Evolutionary conservation across 2,329 filamentous ascomycete genomes (phyloP).

Genomic region (Pseudonectria buxi): DNA sequence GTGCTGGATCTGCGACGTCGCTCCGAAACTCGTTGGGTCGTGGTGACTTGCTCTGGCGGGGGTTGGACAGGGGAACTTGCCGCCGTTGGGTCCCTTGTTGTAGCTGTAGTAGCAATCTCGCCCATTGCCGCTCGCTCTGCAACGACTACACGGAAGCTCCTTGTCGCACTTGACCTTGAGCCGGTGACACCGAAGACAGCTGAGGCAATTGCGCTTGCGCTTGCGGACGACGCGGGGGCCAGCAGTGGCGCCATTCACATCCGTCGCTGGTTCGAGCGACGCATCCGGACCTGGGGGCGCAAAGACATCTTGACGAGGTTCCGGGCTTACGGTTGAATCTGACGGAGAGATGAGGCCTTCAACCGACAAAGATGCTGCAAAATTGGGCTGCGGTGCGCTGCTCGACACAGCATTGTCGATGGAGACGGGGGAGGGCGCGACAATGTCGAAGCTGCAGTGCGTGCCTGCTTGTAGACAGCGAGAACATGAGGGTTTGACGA

Average conservation of each 20-base stretch:
- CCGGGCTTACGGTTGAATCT: constrained; percentile 23
- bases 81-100: constrained; percentile 30
- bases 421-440: constrained; percentile 7
- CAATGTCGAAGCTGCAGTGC: constrained; percentile 26
- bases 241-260: not conserved
- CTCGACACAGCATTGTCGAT: too few relatives aligned
- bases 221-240: constrained; percentile 24
- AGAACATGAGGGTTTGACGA: constrained; percentile 28
- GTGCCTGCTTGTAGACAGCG: constrained; percentile 28
- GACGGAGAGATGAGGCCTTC: constrained; percentile 25
- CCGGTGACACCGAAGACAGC: constrained; percentile 29
- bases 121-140: constrained; percentile 28
- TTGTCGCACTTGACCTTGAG: constrained; percentile 34
- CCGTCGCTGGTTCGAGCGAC: constrained; percentile 2
- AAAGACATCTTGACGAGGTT: constrained; percentile 10
- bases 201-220: constrained; percentile 30
- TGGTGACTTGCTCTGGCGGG: constrained; percentile 13
- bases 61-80: constrained; percentile 27
- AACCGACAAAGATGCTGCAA: constrained; percentile 6
- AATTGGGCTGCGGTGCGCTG: constrained; percentile 5
- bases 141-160: constrained; percentile 29
- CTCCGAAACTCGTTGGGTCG: constrained; percentile 22
- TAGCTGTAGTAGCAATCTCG: constrained; percentile 31
- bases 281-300: constrained; percentile 5
- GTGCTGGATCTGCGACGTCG: constrained; percentile 28